A percentile compares a stretch with the other conserved stretches of the same genome.
phyloP scores from a whole-genome alignment of 805 yeast species.

The Schizosaccharomyces osmophilus region DNA sequence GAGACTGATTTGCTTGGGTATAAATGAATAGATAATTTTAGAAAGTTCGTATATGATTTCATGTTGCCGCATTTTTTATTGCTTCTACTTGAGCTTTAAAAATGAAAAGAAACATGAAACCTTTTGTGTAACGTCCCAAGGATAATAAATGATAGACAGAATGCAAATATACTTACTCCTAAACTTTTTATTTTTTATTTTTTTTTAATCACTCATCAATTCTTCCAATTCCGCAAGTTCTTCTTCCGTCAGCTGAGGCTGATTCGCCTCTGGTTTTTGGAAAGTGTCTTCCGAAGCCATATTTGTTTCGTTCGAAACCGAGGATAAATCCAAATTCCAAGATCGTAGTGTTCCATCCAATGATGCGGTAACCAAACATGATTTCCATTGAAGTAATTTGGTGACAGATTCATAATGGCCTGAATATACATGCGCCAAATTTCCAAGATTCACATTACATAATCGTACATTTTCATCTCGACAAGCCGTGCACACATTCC shows the following conservation, averaged over 20 bases:
- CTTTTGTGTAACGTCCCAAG: no score
- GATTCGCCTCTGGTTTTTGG: no score
- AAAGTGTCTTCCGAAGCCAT: no score
- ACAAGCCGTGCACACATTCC: background rate
- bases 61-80: no score
- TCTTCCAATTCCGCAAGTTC: background rate
- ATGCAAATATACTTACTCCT: no score
- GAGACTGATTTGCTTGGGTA: no score
- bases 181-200: background rate
- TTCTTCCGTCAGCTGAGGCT: background rate
- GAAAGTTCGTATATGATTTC: no score
- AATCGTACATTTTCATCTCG: background rate
- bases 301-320: background rate
- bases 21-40: no score
- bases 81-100: no score
- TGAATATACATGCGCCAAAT: background rate
- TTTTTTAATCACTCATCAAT: background rate
- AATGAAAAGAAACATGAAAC: no score
- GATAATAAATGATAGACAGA: no score
- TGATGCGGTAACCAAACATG: background rate
- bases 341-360: background rate
- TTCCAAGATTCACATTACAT: background rate
- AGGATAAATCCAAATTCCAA: background rate
- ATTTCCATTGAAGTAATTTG: background rate
- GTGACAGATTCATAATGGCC: background rate